These are phyloP conservation scores for Hypocreales sp. DNA, from an alignment of 2,329 filamentous ascomycete genomes.

Conservation along the genomic window DNA sequence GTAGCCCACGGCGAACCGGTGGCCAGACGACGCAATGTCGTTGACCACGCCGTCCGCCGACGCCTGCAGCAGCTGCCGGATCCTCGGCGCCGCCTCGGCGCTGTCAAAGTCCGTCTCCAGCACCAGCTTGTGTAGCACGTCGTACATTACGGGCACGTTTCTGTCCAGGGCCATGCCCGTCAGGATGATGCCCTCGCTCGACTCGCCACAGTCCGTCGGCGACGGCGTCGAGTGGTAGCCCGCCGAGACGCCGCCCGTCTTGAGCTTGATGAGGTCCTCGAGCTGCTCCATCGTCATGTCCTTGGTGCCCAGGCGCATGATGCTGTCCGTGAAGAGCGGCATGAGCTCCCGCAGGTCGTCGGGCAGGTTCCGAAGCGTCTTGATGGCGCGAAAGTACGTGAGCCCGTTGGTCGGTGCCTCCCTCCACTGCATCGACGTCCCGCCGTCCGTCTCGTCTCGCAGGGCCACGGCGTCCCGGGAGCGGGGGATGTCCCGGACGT, in stretches of 20 bases:
- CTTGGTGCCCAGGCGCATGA: slow-evolving; percentile 86
- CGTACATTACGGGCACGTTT: slow-evolving; percentile 83
- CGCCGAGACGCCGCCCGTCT: slow-evolving; percentile 80
- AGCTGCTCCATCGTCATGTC: slow-evolving; percentile 84
- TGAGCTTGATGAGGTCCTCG: slow-evolving; percentile 90
- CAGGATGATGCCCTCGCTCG: slow-evolving; percentile 70
- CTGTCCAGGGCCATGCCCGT: slow-evolving; percentile 78
- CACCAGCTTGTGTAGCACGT: slow-evolving; percentile 65
- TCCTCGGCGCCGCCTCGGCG: slow-evolving; percentile 63
- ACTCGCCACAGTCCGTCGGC: slow-evolving; percentile 53
- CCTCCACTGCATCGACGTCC: slow-evolving; percentile 69
- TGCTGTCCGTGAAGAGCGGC: slow-evolving; percentile 78
- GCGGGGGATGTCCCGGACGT: slow-evolving; percentile 79
- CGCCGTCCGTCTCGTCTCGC: slow-evolving; percentile 49
- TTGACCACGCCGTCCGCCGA: slow-evolving; percentile 84
- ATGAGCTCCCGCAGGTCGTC: slow-evolving; percentile 73
- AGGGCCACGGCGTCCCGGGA: slow-evolving; percentile 45
- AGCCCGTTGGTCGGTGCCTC: slow-evolving; percentile 89
- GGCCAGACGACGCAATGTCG: slow-evolving; percentile 78
- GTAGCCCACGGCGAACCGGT: slow-evolving; percentile 70
- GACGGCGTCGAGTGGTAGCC: slow-evolving; percentile 72
- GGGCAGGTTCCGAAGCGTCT: slow-evolving; percentile 62
- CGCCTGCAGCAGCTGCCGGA: slow-evolving; percentile 73
- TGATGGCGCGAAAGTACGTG: slow-evolving; percentile 88
- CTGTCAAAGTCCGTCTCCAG: slow-evolving; percentile 83